Evolutionary conservation across 768 basidiomycete genomes (phyloP).

Genomic region (Boletales sp.): DNA sequence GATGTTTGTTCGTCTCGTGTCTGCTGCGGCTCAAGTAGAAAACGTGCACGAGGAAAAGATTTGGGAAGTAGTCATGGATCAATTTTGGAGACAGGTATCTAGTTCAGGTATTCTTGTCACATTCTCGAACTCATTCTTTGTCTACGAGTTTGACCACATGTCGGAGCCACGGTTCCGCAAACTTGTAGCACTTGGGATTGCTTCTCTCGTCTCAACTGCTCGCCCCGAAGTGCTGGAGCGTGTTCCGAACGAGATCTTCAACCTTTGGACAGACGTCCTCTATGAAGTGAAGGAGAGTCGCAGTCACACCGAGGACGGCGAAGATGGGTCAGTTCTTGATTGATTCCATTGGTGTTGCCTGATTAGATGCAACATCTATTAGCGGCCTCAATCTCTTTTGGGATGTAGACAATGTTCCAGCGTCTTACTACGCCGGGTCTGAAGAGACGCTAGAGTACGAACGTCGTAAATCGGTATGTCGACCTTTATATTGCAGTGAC

Average conservation of each 20-base stretch:
- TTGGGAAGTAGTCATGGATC: slow-evolving; percentile 66
- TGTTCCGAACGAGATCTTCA: slow-evolving; percentile 73
- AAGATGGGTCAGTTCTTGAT: slow-evolving; percentile 29
- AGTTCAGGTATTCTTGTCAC: not conserved
- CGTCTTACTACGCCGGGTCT: slow-evolving; percentile 56
- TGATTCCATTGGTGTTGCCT: not conserved
- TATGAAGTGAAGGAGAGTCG: slow-evolving; percentile 79
- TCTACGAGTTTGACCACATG: slow-evolving; percentile 80
- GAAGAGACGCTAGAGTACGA: slow-evolving; percentile 72
- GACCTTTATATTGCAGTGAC: not conserved
- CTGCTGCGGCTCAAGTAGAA: slow-evolving; percentile 50
- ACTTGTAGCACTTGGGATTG: slow-evolving; percentile 78
- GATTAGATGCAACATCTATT: not conserved
- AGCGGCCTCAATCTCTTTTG: slow-evolving; percentile 58
- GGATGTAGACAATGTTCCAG: slow-evolving; percentile 62
- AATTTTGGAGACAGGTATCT: slow-evolving; percentile 79
- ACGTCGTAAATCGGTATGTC: slow-evolving; percentile 67
- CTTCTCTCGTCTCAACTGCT: slow-evolving; percentile 71
- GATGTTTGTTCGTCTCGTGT: slow-evolving; percentile 70
- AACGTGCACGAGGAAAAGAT: slow-evolving; percentile 50
- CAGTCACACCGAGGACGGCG: slow-evolving; percentile 33
- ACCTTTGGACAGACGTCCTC: slow-evolving; percentile 86
- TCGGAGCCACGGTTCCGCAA: slow-evolving; percentile 83
- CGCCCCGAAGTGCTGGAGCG: slow-evolving; percentile 68
- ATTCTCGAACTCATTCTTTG: not conserved